Conservation (phyloP, 2,329 filamentous ascomycete species). For the Diplodia mutila region DNA sequence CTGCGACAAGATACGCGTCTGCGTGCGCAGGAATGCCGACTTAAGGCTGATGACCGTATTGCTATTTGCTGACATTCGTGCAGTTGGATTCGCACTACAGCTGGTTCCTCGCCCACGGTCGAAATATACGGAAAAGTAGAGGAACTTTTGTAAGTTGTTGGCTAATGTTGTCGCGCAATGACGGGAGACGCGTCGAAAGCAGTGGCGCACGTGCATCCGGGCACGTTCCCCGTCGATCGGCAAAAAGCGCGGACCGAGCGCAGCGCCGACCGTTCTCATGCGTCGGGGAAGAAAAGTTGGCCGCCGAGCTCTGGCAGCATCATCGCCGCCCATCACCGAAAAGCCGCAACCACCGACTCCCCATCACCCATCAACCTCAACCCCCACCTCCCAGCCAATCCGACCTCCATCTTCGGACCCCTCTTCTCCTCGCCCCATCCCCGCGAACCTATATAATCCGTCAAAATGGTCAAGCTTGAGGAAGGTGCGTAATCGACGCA, state of each 20-base stretch:
- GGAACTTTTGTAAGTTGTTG: neutral
- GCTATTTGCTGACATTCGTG: conserved; percentile 10
- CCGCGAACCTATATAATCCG: conserved; percentile 24
- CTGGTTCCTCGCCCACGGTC: neutral
- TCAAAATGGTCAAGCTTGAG: conserved; percentile 90
- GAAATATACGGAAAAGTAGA: neutral
- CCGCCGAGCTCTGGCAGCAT: conserved; percentile 14
- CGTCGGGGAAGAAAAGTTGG: conserved; percentile 21
- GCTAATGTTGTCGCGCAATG: neutral
- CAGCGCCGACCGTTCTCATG: neutral
- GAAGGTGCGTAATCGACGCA: conserved; percentile 55
- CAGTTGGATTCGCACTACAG: neutral
- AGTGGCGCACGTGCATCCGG: conserved; percentile 8
- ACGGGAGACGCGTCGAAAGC: conserved; percentile 11
- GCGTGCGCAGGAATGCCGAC: conserved; percentile 64
- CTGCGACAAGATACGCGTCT: conserved; percentile 66
- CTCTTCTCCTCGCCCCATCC: neutral
- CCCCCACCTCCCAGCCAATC: neutral
- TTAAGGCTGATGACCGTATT: conserved; percentile 62
- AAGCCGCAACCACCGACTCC: neutral
- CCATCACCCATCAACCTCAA: conserved; percentile 5
- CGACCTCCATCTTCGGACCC: neutral
- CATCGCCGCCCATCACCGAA: conserved; percentile 15
- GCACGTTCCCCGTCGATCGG: conserved; percentile 6
- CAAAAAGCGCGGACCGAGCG: conserved; percentile 9